Base-by-base conservation (phyloP, 768 basidiomycete genomes). In the Phylloporus sp. region DNA sequence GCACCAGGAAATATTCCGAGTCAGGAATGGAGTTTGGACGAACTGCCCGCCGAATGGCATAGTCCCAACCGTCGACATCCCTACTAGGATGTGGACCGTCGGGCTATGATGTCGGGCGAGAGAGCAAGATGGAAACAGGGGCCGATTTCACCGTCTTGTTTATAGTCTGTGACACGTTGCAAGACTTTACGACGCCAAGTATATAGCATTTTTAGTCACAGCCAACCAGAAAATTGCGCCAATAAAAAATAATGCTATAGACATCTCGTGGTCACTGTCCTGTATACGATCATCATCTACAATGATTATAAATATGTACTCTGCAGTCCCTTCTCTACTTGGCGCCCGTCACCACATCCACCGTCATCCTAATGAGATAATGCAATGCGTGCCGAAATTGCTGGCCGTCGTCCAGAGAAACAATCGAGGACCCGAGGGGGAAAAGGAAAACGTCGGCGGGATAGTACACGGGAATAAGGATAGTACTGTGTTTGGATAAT, bases 41-140 rank as follows among this genome's bases (percentile, higher is more conserved):
- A 29, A 18, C n/a, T 17, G 20, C 38, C n/a, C 23, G 34, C 28
- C 32, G 20, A 47, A 26, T 20, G 10, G 54, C 56, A 48, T 58
- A 58, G 46, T 26, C 15, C 43, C 42, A 42, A 39, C 48, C 4
- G 42, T 33, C 47, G 6, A 42, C 56, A 48, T 4, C 37, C 24
- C 15, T 38, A 41, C 21, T 23, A 9, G 8, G 48, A 47, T 58
- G 56, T 58, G 53, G 52, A 55, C 48, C 50, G 44, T 51, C 51
- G 54, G 48, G 48, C 54, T 55, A 55, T 45, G 53, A 55, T 22
- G 33, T 9, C 15, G 6, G 41, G 17, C 44, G 36, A n/a, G 18
- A 18, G 14, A 20, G 48, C 3, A 29, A 23, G 18, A 31, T 24
- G 40, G 13, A n/a, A 15, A 20, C 22, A 50, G 46, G 46, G 23